A percentile compares a stretch with the other conserved stretches of the same genome.
phyloP scores from a whole-genome alignment of 2,329 filamentous ascomycete species.

The Colletotrichum gloeosporioides region DNA sequence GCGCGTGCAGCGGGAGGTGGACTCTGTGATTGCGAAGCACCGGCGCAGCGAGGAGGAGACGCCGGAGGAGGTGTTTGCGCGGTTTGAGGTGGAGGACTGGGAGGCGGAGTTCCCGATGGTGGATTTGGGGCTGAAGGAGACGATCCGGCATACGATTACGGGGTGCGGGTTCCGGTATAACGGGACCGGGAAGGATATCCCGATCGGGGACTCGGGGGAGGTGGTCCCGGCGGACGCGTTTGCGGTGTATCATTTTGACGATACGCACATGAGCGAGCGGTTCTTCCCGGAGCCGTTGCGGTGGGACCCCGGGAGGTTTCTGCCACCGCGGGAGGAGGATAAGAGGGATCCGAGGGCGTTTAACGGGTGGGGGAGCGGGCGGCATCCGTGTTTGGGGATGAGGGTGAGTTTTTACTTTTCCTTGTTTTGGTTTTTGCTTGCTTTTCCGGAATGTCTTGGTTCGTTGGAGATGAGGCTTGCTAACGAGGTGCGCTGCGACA shows the following conservation, averaged over 20 bases:
- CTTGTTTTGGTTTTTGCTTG: background rate
- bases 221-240: slow-evolving; percentile 55
- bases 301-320: slow-evolving; percentile 57
- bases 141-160: slow-evolving; percentile 53
- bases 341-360: slow-evolving; percentile 32
- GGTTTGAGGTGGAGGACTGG: slow-evolving; percentile 58
- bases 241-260: slow-evolving; percentile 50
- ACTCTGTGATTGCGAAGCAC: slow-evolving; percentile 47
- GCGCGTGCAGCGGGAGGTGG: slow-evolving; percentile 51
- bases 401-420: slow-evolving; percentile 25
- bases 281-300: slow-evolving; percentile 52
- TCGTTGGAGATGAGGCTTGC: background rate
- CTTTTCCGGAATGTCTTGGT: background rate
- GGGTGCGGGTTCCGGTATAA: slow-evolving; percentile 60
- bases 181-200: slow-evolving; percentile 46
- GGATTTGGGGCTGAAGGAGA: slow-evolving; percentile 57
- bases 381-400: slow-evolving; percentile 36
- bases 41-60: slow-evolving; percentile 33
- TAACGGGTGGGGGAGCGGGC: slow-evolving; percentile 39
- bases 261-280: slow-evolving; percentile 52
- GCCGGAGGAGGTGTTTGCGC: slow-evolving; percentile 41
- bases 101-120: slow-evolving; percentile 58
- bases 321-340: slow-evolving; percentile 52
- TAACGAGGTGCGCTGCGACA: slow-evolving; percentile 17
- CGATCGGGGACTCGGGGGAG: slow-evolving; percentile 48